Evolutionary conservation across 2,329 filamentous ascomycete species (phyloP).

Genomic region (Basipetospora chlamydospora): DNA sequence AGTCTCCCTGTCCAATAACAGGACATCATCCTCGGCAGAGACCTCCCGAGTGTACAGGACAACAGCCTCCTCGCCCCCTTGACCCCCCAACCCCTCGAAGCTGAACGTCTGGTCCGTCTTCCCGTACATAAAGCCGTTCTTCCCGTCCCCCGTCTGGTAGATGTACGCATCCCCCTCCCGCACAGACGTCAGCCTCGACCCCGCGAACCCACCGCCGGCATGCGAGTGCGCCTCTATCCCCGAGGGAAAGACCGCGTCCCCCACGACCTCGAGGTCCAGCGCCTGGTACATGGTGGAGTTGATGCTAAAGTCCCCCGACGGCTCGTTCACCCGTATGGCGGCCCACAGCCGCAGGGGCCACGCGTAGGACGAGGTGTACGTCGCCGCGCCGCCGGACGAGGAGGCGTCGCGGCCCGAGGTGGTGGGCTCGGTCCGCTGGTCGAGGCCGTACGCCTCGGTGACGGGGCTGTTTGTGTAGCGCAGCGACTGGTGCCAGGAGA

Average conservation of each 20-base stretch:
- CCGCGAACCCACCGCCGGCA: conserved; percentile 8
- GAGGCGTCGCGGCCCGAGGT: conserved; percentile 28
- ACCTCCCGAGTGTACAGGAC: conserved; percentile 45
- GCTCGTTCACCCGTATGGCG: conserved; percentile 3
- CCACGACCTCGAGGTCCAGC: not conserved
- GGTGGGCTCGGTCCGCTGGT: conserved; percentile 26
- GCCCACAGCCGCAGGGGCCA: conserved; percentile 30
- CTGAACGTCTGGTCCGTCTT: conserved; percentile 40
- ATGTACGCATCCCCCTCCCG: conserved; percentile 30
- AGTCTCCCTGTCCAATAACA: conserved; percentile 30
- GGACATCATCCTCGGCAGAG: conserved; percentile 35
- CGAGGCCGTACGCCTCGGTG: conserved; percentile 19
- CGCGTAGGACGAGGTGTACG: conserved; percentile 22
- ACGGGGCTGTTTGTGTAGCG: conserved; percentile 37
- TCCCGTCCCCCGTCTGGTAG: conserved; percentile 27
- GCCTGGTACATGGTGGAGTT: conserved; percentile 14
- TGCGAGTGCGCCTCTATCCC: not conserved
- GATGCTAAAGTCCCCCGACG: conserved; percentile 10
- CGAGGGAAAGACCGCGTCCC: not conserved
- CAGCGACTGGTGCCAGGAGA: conserved; percentile 45
- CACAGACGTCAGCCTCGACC: conserved; percentile 12
- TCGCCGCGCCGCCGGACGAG: not conserved
- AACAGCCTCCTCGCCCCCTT: conserved; percentile 8
- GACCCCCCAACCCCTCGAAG: conserved; percentile 28
- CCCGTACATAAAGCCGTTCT: conserved; percentile 36